Percentiles rank a stretch among this genome's conserved stretches.
phyloP scores from a whole-genome alignment of 2,329 filamentous ascomycete species.

The Fusarium burgessii region DNA sequence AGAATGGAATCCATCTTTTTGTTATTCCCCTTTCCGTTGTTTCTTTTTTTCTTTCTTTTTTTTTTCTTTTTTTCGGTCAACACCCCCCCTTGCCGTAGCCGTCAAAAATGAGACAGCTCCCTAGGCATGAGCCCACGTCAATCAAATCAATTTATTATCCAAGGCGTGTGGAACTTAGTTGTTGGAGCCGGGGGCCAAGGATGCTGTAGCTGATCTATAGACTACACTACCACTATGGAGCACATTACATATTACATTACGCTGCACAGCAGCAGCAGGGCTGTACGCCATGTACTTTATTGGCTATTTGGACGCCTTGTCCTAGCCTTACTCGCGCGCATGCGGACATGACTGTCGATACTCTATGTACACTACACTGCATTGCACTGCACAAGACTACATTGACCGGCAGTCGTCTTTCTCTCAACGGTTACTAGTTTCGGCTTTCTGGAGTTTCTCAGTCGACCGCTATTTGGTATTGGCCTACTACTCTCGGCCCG shows the following conservation, averaged over 20 bases:
- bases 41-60: too few species aligned
- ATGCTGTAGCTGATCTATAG: constrained; percentile 7
- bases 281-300: constrained; percentile 7
- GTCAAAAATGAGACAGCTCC: constrained; percentile 46
- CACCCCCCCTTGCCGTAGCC: constrained; percentile 29
- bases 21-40: constrained; percentile 1
- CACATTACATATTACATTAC: constrained; percentile 10
- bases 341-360: constrained; percentile 22
- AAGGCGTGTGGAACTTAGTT: constrained; percentile 18
- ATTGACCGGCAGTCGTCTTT: constrained; percentile 29
- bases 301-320: constrained; percentile 31
- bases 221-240: constrained; percentile 1
- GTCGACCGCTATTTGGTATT: constrained; percentile 43
- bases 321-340: constrained; percentile 32
- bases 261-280: constrained; percentile 3
- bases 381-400: constrained; percentile 4
- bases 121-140: constrained; percentile 44
- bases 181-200: constrained; percentile 13
- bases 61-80: constrained; percentile 23
- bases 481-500: constrained; percentile 40
- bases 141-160: constrained; percentile 31
- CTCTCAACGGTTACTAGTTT: constrained; percentile 36
- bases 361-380: constrained; percentile 28
- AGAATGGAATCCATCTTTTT: neutral
- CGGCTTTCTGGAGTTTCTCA: constrained; percentile 36